Conservation (phyloP, 2,329 filamentous ascomycete genomes). For the Clarireedia monteithiana region DNA sequence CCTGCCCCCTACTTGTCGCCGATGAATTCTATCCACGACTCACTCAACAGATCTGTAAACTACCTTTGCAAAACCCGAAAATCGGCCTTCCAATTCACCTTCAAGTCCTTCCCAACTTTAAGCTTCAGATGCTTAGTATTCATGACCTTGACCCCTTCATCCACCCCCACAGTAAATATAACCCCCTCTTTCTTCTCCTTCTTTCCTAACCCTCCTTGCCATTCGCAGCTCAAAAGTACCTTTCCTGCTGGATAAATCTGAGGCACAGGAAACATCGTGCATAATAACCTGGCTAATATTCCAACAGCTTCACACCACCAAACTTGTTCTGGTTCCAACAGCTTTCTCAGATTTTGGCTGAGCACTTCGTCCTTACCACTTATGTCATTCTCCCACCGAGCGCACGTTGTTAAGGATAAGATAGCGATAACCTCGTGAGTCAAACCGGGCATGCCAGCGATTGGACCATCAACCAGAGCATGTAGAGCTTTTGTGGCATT, state of each 20-base stretch:
- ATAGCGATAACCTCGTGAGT: constrained; percentile 64
- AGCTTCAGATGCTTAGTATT: no score
- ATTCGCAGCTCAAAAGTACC: not conserved
- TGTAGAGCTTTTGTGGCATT: constrained; percentile 67
- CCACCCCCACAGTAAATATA: not conserved
- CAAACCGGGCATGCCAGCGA: constrained; percentile 60
- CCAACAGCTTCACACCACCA: constrained; percentile 29
- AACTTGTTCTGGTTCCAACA: constrained; percentile 21
- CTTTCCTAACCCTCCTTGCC: not conserved
- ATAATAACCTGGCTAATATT: not conserved
- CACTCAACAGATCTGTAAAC: no score
- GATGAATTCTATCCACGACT: no score
- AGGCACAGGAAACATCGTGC: not conserved
- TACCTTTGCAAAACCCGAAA: not conserved
- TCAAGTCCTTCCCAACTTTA: not conserved
- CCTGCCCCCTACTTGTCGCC: no score
- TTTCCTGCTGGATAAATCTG: not conserved
- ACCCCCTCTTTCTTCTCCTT: constrained; percentile 3
- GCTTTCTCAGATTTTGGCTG: constrained; percentile 16
- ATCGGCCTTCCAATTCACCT: not conserved
- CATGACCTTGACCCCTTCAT: not conserved
- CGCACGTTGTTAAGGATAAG: constrained; percentile 63
- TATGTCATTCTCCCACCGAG: constrained; percentile 63
- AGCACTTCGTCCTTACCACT: constrained; percentile 37
- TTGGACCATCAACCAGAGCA: constrained; percentile 58